phyloP scores from a whole-genome alignment of 495 filamentous ascomycete species.

The Aspergillus bertholletiae region DNA sequence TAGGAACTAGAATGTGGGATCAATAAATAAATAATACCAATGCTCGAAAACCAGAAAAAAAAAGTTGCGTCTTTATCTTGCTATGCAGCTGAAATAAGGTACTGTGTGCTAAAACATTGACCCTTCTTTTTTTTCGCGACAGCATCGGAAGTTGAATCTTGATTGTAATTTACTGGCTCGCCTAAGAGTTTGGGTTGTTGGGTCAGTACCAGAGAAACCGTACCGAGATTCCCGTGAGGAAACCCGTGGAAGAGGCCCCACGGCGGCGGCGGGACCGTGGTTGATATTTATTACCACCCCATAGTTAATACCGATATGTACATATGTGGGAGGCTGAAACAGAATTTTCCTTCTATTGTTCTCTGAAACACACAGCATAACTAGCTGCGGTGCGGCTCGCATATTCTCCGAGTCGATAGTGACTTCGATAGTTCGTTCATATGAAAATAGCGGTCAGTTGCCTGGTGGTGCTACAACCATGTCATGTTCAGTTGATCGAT shows the following conservation, averaged over 20 bases:
- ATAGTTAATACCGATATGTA: not conserved
- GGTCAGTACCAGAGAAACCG: not conserved
- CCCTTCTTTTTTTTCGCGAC: no score
- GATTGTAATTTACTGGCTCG: not conserved
- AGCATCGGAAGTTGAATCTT: not conserved
- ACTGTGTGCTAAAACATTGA: no score
- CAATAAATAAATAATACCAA: no score
- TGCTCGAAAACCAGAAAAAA: no score
- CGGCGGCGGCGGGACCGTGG: not conserved
- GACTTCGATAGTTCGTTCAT: not conserved
- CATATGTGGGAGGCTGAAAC: no score
- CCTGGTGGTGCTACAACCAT: not conserved
- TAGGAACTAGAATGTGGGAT: no score
- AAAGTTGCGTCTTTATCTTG: no score
- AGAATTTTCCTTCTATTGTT: not conserved
- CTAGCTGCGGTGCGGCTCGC: not conserved
- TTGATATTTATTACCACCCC: not conserved
- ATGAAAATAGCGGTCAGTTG: not conserved
- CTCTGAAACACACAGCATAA: not conserved
- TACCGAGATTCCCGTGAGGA: not conserved
- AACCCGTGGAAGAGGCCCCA: not conserved
- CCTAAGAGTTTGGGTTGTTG: not conserved
- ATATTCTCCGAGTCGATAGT: not conserved
- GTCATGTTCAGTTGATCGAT: not conserved
- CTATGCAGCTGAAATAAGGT: no score